These are phyloP conservation scores for Candida nemodendra DNA, from an alignment of 805 yeast genomes.

Conservation along the genomic window DNA sequence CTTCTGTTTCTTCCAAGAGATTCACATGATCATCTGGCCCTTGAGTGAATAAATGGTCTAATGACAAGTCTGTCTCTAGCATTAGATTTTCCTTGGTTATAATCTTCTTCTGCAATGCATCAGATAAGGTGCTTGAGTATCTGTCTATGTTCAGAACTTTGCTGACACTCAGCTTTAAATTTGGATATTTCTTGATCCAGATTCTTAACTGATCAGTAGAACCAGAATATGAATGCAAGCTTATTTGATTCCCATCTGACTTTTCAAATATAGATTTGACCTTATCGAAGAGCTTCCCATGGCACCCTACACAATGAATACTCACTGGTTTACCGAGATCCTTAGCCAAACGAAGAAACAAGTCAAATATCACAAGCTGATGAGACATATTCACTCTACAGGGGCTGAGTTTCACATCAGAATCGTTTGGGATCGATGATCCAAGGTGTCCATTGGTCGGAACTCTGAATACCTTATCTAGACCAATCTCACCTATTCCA, in stretches of 20 bases:
- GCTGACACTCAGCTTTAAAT: slow-evolving; percentile 35
- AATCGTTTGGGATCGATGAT: slow-evolving; percentile 5
- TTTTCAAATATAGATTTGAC: slow-evolving; percentile 21
- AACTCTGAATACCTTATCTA: slow-evolving; percentile 73
- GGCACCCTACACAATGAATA: slow-evolving; percentile 82
- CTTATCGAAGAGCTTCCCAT: slow-evolving; percentile 54
- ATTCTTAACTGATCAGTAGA: slow-evolving; percentile 62
- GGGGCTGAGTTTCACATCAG: slow-evolving; percentile 15
- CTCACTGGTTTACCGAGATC: slow-evolving; percentile 54
- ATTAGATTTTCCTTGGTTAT: slow-evolving; percentile 34
- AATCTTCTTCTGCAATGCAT: slow-evolving; percentile 24
- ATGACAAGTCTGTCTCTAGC: slow-evolving; percentile 52
- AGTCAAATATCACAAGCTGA: slow-evolving; percentile 53
- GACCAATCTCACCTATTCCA: slow-evolving; percentile 87
- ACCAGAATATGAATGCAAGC: slow-evolving; percentile 87
- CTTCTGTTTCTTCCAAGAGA: slow-evolving; percentile 11
- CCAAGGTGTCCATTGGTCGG: slow-evolving; percentile 61
- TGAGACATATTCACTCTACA: slow-evolving; percentile 63
- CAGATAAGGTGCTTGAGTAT: slow-evolving; percentile 16
- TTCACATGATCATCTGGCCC: slow-evolving; percentile 7
- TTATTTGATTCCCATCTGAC: slow-evolving; percentile 39
- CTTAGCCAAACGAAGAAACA: slow-evolving; percentile 56
- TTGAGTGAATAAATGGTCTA: slow-evolving; percentile 24
- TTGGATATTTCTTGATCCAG: slow-evolving; percentile 42
- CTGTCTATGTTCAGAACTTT: slow-evolving; percentile 26